Conservation (phyloP, 352 stramenopile species). For the Globisporangium abappressorium region DNA sequence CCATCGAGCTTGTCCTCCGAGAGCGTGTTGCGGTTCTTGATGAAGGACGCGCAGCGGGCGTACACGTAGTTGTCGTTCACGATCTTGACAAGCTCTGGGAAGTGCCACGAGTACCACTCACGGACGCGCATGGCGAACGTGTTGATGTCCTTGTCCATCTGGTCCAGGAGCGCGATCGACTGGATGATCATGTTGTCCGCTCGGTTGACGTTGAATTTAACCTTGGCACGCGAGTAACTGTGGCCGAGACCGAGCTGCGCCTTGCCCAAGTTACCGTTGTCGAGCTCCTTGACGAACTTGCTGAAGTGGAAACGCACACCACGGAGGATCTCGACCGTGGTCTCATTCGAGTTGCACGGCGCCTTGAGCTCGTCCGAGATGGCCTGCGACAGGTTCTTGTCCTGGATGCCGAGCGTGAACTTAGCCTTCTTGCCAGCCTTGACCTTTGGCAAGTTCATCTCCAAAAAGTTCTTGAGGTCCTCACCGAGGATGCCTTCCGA, state of each 20-base stretch:
- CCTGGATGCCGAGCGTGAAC: slow-evolving; percentile 91
- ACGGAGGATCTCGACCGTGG: slow-evolving; percentile 94
- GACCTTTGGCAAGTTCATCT: slow-evolving; percentile 99
- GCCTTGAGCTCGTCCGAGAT: slow-evolving; percentile 94
- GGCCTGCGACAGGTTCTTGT: slow-evolving; percentile 90
- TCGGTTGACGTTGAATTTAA: slow-evolving; percentile 99
- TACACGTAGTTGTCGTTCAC: slow-evolving; percentile 99
- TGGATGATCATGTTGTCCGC: slow-evolving; percentile 99
- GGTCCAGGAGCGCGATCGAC: slow-evolving; percentile 98
- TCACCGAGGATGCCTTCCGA: slow-evolving; percentile 93
- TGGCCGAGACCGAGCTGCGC: slow-evolving; percentile 99
- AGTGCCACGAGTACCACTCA: slow-evolving; percentile 99
- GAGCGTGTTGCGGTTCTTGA: slow-evolving; percentile 91
- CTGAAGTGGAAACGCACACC: slow-evolving; percentile 97
- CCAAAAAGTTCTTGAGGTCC: slow-evolving; percentile 98
- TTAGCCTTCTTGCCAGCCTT: slow-evolving; percentile 91
- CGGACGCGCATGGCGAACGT: slow-evolving; percentile 99
- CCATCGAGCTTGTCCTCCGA: slow-evolving; percentile 79
- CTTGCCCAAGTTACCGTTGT: slow-evolving; percentile 94
- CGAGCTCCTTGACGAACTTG: slow-evolving; percentile 98
- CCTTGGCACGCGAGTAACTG: slow-evolving; percentile 98
- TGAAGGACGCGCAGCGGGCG: slow-evolving; percentile 95
- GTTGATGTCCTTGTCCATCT: slow-evolving; percentile 99
- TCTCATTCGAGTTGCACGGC: slow-evolving; percentile 98
- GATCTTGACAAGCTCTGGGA: slow-evolving; percentile 99